Evolutionary conservation across 2,329 filamentous ascomycete species (phyloP), one percentile per base, ranked within the genome.

Genomic region (Drechslerella coelobrocha): DNA sequence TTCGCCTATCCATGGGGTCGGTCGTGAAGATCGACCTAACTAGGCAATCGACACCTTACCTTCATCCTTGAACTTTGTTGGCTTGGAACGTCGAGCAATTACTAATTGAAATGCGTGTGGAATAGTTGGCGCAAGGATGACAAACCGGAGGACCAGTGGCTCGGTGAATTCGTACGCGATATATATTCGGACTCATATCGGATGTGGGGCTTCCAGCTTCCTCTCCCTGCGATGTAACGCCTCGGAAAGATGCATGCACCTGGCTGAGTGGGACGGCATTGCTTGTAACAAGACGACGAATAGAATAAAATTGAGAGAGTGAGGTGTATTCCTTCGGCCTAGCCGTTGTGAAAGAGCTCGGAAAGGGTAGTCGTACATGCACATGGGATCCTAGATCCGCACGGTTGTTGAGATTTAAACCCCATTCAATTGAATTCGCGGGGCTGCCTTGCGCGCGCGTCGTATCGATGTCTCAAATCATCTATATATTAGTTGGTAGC

Each of bases 161-260:
- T 39, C 34, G 12, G 12, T 39, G 5, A 10, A 39, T 34, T n/a
- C n/a, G n/a, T n/a, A n/a, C 29, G 12, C 29, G 29, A 34, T 34
- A 12, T 34, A 12, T 6, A 12, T 12, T 12, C 29, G 29, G 29
- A 34, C 29, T 34, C 7, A 34, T 34, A 34, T 34, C 29, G 34
- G 24, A 54, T 62, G 65, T 57, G 65, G 65, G 65, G 65, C 56
- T 61, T 59, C 31, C 29, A 39, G 29, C 26, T 55, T 61, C n/a
- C n/a, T n/a, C n/a, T n/a, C n/a, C 56, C 55, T 68, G 63, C 55
- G 23, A 68, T 68, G 63, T 61, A 61, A 61, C 63, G n/a, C 55
- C 45, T 51, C 56, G 56, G 50, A 60, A 41, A 52, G 48, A 59
- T 59, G 54, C 47, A 59, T 47, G 47, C 37, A 41, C 26, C 23